Conservation (phyloP, 2,329 filamentous ascomycete species). For the Metarhizium brunneum region DNA sequence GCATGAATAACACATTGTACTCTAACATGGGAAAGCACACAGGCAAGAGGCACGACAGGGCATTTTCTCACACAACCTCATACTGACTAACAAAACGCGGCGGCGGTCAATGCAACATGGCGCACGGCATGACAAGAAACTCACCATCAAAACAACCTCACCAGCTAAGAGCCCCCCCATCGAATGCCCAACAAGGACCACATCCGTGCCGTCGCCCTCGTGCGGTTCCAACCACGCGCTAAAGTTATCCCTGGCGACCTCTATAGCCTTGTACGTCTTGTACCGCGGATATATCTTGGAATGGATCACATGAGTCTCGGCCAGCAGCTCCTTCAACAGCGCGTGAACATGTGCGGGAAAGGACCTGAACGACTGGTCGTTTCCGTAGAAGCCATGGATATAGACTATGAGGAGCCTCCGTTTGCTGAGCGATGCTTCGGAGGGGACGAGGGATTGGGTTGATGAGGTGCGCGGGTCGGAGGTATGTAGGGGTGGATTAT, state of each 20-base stretch:
- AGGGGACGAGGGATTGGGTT: slow-evolving; percentile 31
- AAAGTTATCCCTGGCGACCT: slow-evolving; percentile 72
- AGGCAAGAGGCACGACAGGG: background rate
- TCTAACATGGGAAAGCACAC: background rate
- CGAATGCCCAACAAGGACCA: slow-evolving; percentile 77
- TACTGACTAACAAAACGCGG: no score
- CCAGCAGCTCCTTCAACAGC: slow-evolving; percentile 55
- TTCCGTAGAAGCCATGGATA: slow-evolving; percentile 85
- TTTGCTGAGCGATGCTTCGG: slow-evolving; percentile 19
- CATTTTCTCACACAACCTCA: background rate
- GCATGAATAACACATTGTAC: no score
- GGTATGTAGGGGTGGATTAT: background rate
- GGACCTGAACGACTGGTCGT: slow-evolving; percentile 76
- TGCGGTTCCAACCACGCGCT: slow-evolving; percentile 75
- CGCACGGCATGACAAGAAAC: slow-evolving; percentile 5
- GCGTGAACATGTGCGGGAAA: slow-evolving; percentile 84
- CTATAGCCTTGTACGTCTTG: slow-evolving; percentile 63
- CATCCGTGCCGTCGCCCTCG: slow-evolving; percentile 63
- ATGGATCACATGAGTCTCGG: slow-evolving; percentile 70
- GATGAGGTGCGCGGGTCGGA: slow-evolving; percentile 41
- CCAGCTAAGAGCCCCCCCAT: slow-evolving; percentile 81
- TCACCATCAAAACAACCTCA: slow-evolving; percentile 62
- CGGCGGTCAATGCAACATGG: no score
- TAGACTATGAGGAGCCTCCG: slow-evolving; percentile 67
- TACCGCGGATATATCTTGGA: slow-evolving; percentile 80